Base-by-base conservation (phyloP, 352 stramenopile genomes). In the Phytopythium ostracodes region DNA sequence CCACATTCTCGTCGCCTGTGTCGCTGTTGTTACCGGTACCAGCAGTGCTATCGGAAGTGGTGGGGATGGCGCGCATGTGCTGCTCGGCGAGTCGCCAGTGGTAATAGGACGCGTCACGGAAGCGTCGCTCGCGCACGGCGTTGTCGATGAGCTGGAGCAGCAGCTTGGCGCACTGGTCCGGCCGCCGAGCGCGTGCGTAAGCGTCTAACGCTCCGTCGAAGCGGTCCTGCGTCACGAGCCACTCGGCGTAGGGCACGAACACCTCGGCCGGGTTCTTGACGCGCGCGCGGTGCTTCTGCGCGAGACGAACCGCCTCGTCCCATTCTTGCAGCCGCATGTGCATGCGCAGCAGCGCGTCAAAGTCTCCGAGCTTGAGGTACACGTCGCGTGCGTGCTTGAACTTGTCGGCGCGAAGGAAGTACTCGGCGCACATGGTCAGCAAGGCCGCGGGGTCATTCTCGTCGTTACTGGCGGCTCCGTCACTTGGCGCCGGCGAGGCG, bases 151-250 rank as follows among this genome's bases (percentile, higher is more conserved):
- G 68, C 67, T 97, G 84, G 36, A 67, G 65, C n/a, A 98, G 80
- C 59, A 98, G 64, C 29, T 72, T 76, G 14, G 77, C 70, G 70
- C 88, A 94, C 50, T 97, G 74, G 56, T 98, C 92, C 6, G 80
- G 82, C 35, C 89, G 73, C 38, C 86, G 79, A 4, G 84, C 88
- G 47, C 84, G 77, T 17, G 78, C 82, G 68, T 96, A 99, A 17
- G 95, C 94, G 24, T 96, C 83, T 33, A 98, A 79, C 9, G 96
- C 94, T 33, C 97, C 91, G 56, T 98, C 88, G 47, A 97, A 98
- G 15, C 91, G 81, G 56, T 98, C 96, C 58, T 98, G 79, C 4
- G 75, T 84, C 29, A 92, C 80, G 46, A 98, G 75, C 87, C 91
- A 98, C 55, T 98, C 80, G 9, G 90, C 96, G 66, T 98, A 98